Percentiles rank a stretch among this genome's conserved stretches.
Evolutionary conservation across 768 basidiomycete genomes (phyloP).

Genomic region (Auricularia sp.): DNA sequence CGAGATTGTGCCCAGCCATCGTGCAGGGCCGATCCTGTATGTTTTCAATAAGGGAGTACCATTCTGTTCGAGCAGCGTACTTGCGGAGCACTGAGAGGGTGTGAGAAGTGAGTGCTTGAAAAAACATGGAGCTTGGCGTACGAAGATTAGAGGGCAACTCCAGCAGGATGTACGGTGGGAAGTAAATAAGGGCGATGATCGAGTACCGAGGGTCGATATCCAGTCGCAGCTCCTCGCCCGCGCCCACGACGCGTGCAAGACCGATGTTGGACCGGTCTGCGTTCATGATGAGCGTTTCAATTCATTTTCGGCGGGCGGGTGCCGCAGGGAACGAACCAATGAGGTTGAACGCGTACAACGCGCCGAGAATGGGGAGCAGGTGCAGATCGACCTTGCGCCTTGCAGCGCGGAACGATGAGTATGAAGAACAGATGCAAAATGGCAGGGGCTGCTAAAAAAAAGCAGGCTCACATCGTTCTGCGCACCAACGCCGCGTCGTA

Average conservation of each 20-base stretch:
- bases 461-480: too few relatives aligned
- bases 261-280: not conserved
- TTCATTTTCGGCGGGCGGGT: not conserved
- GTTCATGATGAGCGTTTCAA: not conserved
- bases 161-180: not conserved
- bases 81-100: not conserved
- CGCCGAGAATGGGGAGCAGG: conserved; percentile 6
- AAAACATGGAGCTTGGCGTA: not conserved
- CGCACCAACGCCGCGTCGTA: too few relatives aligned
- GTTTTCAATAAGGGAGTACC: not conserved
- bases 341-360: conserved; percentile 6
- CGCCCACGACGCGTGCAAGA: not conserved
- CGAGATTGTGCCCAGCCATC: not conserved
- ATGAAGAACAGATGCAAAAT: too few relatives aligned
- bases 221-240: not conserved
- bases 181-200: not conserved
- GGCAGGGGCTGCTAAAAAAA: too few relatives aligned
- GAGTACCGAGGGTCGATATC: not conserved
- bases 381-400: conserved; percentile 5
- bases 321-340: conserved; percentile 13
- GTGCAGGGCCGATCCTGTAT: not conserved
- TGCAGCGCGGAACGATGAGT: not conserved
- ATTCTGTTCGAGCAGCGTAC: not conserved
- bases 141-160: not conserved
- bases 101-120: not conserved